A percentile compares a stretch with the other conserved stretches of the same genome.
These are phyloP conservation scores for Lyophyllum semitale DNA, from an alignment of 768 basidiomycete genomes.

Conservation along the genomic window DNA sequence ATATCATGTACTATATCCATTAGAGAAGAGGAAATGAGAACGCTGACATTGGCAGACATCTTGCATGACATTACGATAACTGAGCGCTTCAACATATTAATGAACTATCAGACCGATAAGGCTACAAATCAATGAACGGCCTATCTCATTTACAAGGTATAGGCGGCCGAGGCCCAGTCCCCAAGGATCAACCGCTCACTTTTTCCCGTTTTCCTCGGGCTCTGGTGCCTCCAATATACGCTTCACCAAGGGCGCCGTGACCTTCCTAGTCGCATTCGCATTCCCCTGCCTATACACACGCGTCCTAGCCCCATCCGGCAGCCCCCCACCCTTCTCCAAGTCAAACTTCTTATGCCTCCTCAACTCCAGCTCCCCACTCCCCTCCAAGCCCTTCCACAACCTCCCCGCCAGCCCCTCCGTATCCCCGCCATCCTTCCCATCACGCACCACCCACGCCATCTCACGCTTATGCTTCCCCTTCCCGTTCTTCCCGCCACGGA, in stretches of 20 bases:
- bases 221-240: conserved; percentile 47
- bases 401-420: conserved; percentile 23
- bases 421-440: conserved; percentile 4
- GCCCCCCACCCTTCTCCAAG: conserved; percentile 31
- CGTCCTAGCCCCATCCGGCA: conserved; percentile 36
- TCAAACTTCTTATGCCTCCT: conserved; percentile 49
- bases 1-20: neutral
- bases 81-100: too few species aligned
- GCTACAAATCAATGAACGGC: too few species aligned
- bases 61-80: too few species aligned
- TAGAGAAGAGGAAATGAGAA: too few species aligned
- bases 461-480: conserved; percentile 66
- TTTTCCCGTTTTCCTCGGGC: neutral
- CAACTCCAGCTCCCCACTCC: conserved; percentile 49
- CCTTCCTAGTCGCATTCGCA: conserved; percentile 61
- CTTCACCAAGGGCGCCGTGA: conserved; percentile 66
- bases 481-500: conserved; percentile 38
- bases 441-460: conserved; percentile 63
- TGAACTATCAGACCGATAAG: too few species aligned
- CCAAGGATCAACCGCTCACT: too few species aligned
- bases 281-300: conserved; percentile 71
- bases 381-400: conserved; percentile 64
- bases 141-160: too few species aligned
- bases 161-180: neutral
- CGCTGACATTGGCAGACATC: too few species aligned